Base-by-base conservation (phyloP, 1,284 basidiomycete species). In the Puccinia polysora region DNA sequence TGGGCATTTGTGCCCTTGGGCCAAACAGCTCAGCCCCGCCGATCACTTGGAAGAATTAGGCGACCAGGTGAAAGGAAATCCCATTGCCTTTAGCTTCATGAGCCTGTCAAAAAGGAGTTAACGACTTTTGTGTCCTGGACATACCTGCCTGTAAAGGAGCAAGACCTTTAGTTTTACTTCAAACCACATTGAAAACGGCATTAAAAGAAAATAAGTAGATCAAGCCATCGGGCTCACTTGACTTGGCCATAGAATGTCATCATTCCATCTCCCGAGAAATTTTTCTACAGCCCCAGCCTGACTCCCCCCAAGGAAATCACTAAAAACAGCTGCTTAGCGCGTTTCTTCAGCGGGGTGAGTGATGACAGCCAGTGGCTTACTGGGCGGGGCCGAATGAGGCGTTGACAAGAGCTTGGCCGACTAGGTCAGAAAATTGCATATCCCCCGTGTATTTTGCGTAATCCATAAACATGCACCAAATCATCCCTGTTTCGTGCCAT, bases 401-500 rank as follows among this genome's bases (percentile, higher is more conserved):
- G 23, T 71, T 60, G 25, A 32, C 34, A 1, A 71, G 49, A 20
- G 68, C 68, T 18, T 52, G 30, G 20, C 58, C 53, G 45, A 71
- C 59, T 5, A 36, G 38, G 25, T 10, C 10, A 25, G 55, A 50
- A 34, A 71, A 71, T 40, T 60, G 34, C 18, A 47, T 62, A 28
- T 71, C 68, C 12, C 68, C 68, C 25, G 58, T 71, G 25, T 34
- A 71, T 36, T 52, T 40, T 60, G 59, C 58, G 23, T 71, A 71
- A 50, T 71, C 68, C 4, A 71, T 47, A 45, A 52, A 50, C 49
- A 63, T 40, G 25, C 28, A 45, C 56, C 59, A 71, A 18, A 71
- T 55, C 68, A 71, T 71, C 0, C 58, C 68, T n/a, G 68, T 62
- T 55, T 71, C 68, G 49, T 71, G 68, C 68, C 68, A 71, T 25